A percentile compares a stretch with the other conserved stretches of the same genome.
Evolutionary conservation across 1,284 basidiomycete genomes (phyloP).

Genomic region (Lignosus rhinocerotis): DNA sequence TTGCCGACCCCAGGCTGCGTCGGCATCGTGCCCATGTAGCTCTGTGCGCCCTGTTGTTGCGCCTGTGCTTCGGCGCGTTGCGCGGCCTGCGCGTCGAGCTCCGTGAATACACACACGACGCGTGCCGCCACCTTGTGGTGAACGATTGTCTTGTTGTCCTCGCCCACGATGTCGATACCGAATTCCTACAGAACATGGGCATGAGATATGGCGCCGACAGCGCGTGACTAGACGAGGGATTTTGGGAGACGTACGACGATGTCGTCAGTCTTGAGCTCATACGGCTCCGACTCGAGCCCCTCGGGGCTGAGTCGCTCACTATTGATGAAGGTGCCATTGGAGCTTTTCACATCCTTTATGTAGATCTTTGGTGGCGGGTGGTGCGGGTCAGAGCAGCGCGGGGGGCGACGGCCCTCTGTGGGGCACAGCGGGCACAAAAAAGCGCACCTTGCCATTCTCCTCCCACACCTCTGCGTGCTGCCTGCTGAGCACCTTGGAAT

Average conservation of each 20-base stretch:
- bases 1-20: conserved; percentile 40
- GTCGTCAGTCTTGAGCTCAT: conserved; percentile 93
- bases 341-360: conserved; percentile 98
- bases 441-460: conserved; percentile 78
- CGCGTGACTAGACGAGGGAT: conserved; percentile 1
- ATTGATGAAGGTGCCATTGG: conserved; percentile 99
- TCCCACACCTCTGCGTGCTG: conserved; percentile 99
- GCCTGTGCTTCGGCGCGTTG: conserved; percentile 66
- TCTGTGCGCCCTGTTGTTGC: conserved; percentile 30
- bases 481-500: conserved; percentile 93
- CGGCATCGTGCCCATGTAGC: conserved; percentile 27
- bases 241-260: conserved; percentile 65
- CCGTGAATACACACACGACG: conserved; percentile 84
- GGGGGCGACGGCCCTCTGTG: not conserved
- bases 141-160: conserved; percentile 97
- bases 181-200: conserved; percentile 14
- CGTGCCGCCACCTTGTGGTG: conserved; percentile 98
- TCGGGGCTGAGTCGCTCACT: conserved; percentile 90
- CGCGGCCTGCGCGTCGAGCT: conserved; percentile 80
- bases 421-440: not conserved
- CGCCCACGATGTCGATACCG: conserved; percentile 95
- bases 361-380: conserved; percentile 70
- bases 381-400: conserved; percentile 3
- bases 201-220: conserved; percentile 4
- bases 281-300: conserved; percentile 90